Evolutionary conservation across 179 eudicot genomes (phyloP), one percentile per base, ranked within the genome.

Genomic region (Silene coronaria): DNA sequence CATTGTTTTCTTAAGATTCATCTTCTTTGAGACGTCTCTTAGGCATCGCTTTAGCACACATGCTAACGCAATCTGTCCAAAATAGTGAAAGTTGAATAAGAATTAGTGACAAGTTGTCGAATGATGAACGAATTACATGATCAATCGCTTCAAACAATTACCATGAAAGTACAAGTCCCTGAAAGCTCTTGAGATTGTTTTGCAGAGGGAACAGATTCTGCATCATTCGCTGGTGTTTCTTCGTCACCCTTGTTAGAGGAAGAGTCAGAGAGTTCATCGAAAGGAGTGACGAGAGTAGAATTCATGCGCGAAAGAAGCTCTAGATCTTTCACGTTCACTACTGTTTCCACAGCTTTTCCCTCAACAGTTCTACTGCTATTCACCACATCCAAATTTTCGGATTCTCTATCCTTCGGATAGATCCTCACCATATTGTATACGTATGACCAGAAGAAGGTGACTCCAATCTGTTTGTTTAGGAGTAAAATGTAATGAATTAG

Each of bases 401-500:
- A 22, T 6, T 59, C 24, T 57, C 63, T 71, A 16, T 78, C 74
- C 68, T 72, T 86, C 21, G 73, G 79, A 27, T 82, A 68, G 67
- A 80, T 80, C 60, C 80, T 78, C 24, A 95, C 85, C 19, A 92
- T 86, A 75, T 95, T 95, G 79, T 95, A 95, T 7, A 88, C 89
- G 48, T 88, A 95, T 3, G 88, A 72, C 99, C 99, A 95, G 62
- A 92, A 71, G 76, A 77, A 95, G 28, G 93, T 81, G 22, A 90
- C 87, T 57, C 99, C 97, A 19, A 92, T 76, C 99, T 95, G 88
- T 46, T 26, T 42, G 23, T 9, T 59, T 27, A 4, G 4, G 46
- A 55, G 26, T 27, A 6, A n/a, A 1, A 51, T 14, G 19, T 51
- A 51, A 14, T 13, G 21, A 79, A 68, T 34, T 42, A 74, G 69